Evolutionary conservation across 2,329 filamentous ascomycete species (phyloP).

Genomic region (Ascocoryne sarcoides): DNA sequence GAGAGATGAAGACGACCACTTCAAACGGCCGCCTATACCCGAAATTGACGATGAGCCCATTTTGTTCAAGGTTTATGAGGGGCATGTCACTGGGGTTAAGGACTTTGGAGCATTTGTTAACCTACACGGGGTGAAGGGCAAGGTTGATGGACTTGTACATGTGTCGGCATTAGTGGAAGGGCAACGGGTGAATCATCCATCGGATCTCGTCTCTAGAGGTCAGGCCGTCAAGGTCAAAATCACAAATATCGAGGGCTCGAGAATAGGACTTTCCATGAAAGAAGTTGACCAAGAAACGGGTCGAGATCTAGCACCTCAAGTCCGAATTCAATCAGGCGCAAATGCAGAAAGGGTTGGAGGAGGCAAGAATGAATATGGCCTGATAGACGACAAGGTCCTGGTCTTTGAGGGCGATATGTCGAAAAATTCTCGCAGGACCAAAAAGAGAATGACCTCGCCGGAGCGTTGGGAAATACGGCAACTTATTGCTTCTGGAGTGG

Average conservation of each 20-base stretch:
- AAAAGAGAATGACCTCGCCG: conserved; percentile 92
- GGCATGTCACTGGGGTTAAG: conserved; percentile 83
- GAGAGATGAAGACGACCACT: conserved; percentile 46
- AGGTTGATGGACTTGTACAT: conserved; percentile 88
- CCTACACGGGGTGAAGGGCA: conserved; percentile 75
- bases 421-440: conserved; percentile 48
- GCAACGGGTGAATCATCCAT: conserved; percentile 82
- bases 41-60: conserved; percentile 77
- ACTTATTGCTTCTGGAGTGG: conserved; percentile 88
- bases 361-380: conserved; percentile 47
- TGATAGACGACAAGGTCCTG: conserved; percentile 43
- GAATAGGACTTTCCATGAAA: conserved; percentile 91
- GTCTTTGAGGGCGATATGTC: conserved; percentile 54
- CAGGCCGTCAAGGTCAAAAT: conserved; percentile 92
- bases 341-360: conserved; percentile 79
- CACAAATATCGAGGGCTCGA: conserved; percentile 69
- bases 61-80: conserved; percentile 81
- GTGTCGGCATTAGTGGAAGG: conserved; percentile 82
- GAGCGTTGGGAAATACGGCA: conserved; percentile 98
- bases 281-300: conserved; percentile 90
- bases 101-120: conserved; percentile 96
- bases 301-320: conserved; percentile 70
- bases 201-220: conserved; percentile 71
- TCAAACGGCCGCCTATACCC: conserved; percentile 55
- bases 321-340: conserved; percentile 75